Evolutionary conservation across 352 stramenopile species (phyloP).

Genomic region (Phytophthora palmivora): DNA sequence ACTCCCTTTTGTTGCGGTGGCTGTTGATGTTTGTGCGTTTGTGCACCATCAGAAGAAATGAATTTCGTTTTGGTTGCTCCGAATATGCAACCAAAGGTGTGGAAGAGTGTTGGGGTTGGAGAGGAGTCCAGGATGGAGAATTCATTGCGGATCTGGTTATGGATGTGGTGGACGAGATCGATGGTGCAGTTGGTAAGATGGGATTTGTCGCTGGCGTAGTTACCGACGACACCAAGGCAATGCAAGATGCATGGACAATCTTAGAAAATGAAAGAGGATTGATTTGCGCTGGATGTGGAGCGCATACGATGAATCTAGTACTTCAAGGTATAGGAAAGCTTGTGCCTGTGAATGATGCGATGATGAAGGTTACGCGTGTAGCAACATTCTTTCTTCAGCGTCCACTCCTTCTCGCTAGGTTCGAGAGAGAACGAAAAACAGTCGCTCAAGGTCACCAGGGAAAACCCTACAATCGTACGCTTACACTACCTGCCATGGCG

Average conservation of each 20-base stretch:
- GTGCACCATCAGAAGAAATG: constrained; percentile 9
- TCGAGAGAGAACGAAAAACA: not conserved
- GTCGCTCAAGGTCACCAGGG: no score
- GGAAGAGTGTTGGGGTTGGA: constrained; percentile 1
- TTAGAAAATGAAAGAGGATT: not conserved
- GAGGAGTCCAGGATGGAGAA: not conserved
- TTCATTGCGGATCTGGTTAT: not conserved
- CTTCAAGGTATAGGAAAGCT: constrained; percentile 11
- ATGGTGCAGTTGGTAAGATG: no score
- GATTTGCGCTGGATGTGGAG: constrained; percentile 17
- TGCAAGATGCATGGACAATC: constrained; percentile 5
- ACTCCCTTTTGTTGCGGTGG: not conserved
- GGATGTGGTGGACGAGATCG: constrained; percentile 1
- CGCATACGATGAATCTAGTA: constrained; percentile 11
- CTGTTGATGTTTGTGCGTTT: not conserved
- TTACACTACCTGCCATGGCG: not conserved
- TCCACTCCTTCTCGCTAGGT: not conserved
- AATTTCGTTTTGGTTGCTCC: constrained; percentile 1
- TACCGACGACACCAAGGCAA: constrained; percentile 8
- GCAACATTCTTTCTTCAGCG: not conserved
- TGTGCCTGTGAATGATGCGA: not conserved
- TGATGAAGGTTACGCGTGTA: not conserved
- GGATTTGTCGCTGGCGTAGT: constrained; percentile 1
- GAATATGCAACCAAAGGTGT: constrained; percentile 4
- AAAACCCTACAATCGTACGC: not conserved